Base-by-base conservation (phyloP, 202 grass and related monocot species). In the Zizania palustris region DNA sequence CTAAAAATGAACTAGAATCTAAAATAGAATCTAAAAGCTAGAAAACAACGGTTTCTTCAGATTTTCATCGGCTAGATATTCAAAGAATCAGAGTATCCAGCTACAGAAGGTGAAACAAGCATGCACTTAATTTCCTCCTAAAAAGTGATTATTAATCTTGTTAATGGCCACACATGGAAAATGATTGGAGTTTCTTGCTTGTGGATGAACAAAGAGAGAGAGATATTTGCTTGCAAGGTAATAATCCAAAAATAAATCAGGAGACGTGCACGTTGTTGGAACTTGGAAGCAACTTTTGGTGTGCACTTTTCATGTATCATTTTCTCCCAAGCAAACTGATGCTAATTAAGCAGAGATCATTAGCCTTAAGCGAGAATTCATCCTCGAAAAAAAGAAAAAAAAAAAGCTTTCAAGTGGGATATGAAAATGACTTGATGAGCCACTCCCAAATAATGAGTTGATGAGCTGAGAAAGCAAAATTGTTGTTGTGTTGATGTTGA, bases 211-310 rank as follows among this genome's bases (percentile, higher is more conserved):
- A 4, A 46, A 80, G 16, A 4, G 48, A 21, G 57, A 80, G 16
- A 4, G 48, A 21, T 51, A 75, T 35, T n/a, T n/a, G 57, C 65
- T 80, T 80, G 70, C 75, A 84, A 88, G 80, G 48, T 65, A 43
- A 60, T 65, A 43, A 60, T 18, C 70, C 64, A 75, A 69, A n/a
- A n/a, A n/a, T n/a, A n/a, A 75, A 45, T 2, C 16, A 6, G 28
- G 80, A 88, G 69, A 80, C 85, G 75, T 88, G 80, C 85, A 71
- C 56, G 64, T 7, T 65, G 28, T n/a, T n/a, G n/a, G n/a, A n/a
- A n/a, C n/a, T n/a, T n/a, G 39, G 45, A 37, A 58, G 39, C 16
- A 19, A 20, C 13, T 73, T 87, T 51, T 49, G 11, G 22, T 62
- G 55, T 78, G 81, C 68, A 87, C 71, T 48, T 48, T 34, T 38